Evolutionary conservation across 1,139 yeast species (phyloP).

Genomic region (Yueomyces sp.): DNA sequence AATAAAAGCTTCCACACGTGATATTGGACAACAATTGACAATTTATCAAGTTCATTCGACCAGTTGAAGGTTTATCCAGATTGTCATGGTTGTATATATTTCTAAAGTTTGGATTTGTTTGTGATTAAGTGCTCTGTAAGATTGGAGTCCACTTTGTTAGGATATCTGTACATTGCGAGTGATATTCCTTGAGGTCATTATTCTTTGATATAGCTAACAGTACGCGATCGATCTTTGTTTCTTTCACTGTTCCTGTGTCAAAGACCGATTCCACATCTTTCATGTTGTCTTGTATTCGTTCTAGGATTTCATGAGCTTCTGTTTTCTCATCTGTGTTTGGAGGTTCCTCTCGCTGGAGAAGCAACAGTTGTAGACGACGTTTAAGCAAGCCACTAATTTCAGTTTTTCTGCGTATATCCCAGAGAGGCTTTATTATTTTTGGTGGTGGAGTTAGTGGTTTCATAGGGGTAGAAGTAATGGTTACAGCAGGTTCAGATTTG

Average conservation of each 20-base stretch:
- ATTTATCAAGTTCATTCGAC: no score
- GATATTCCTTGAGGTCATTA: not conserved
- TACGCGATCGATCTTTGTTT: not conserved
- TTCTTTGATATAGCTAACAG: not conserved
- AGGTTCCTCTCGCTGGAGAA: conserved; percentile 20
- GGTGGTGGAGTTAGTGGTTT: not conserved
- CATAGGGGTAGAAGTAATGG: not conserved
- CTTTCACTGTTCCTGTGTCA: not conserved
- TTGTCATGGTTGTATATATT: no score
- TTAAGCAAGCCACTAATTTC: conserved; percentile 20
- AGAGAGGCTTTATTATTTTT: not conserved
- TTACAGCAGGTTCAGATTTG: not conserved
- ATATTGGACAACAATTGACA: no score
- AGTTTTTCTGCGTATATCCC: conserved; percentile 14
- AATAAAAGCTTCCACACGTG: no score
- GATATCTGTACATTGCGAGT: no score
- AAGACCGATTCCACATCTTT: not conserved
- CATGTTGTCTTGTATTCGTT: conserved; percentile 15
- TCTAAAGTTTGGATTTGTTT: no score
- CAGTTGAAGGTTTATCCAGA: no score
- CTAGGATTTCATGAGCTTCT: conserved; percentile 19
- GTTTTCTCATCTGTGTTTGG: conserved; percentile 15
- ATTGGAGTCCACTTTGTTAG: no score
- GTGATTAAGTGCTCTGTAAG: no score
- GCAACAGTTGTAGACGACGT: conserved; percentile 20